Percentiles rank a stretch among this genome's conserved stretches.
phyloP scores from a whole-genome alignment of 2,329 filamentous ascomycete species.

The Colletotrichum chrysophilum region DNA sequence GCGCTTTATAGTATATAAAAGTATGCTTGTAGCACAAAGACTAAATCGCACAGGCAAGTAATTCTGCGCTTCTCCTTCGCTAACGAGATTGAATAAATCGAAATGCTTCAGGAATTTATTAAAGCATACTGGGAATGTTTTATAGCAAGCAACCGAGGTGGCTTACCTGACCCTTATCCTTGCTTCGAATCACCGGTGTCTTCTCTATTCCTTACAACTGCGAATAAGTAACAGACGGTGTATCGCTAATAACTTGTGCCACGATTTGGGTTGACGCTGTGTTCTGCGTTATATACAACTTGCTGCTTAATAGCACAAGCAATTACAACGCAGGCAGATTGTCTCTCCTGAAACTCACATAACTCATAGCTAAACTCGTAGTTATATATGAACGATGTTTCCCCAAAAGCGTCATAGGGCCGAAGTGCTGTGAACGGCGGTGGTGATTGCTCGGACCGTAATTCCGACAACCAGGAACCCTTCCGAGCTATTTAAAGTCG shows the following conservation, averaged over 20 bases:
- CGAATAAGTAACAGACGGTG: neutral
- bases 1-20: neutral
- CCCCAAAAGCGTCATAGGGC: too few species aligned
- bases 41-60: neutral
- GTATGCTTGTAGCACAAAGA: neutral
- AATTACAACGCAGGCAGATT: too few species aligned
- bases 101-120: neutral
- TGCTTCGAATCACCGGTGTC: fast-evolving
- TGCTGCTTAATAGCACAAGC: neutral
- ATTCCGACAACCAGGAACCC: too few species aligned
- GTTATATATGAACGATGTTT: neutral
- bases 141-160: too few species aligned
- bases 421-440: too few species aligned
- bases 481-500: neutral
- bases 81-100: too few species aligned
- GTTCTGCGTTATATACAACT: fast-evolving
- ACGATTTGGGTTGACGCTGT: neutral
- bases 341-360: neutral
- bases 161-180: too few species aligned
- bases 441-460: too few species aligned
- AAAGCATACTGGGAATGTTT: too few species aligned
- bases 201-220: neutral
- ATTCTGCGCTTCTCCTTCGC: too few species aligned
- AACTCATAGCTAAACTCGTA: neutral
- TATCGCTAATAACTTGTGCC: too few species aligned